Evolutionary conservation across 2,329 filamentous ascomycete genomes (phyloP).

Genomic region (Monilinia fructicola): DNA sequence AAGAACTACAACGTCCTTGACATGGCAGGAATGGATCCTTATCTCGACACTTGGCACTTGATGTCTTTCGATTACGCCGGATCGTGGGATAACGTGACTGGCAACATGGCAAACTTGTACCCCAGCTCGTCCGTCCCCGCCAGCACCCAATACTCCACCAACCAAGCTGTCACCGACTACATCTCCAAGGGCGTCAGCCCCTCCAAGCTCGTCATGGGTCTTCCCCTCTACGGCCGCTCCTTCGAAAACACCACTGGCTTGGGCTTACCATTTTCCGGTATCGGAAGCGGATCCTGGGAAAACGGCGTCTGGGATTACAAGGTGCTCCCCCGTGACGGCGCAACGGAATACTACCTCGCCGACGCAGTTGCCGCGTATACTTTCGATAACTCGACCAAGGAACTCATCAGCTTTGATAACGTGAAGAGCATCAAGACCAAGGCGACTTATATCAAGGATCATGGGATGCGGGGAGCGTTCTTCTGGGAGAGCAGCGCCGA

Average conservation of each 20-base stretch:
- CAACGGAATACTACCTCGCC: constrained; percentile 57
- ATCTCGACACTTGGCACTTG: constrained; percentile 57
- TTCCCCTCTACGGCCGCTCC: constrained; percentile 76
- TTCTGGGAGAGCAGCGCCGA: constrained; percentile 83
- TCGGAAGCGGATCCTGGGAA: constrained; percentile 71
- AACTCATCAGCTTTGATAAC: constrained; percentile 73
- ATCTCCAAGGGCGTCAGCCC: constrained; percentile 59
- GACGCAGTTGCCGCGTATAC: constrained; percentile 65
- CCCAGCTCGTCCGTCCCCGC: constrained; percentile 51
- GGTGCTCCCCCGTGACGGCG: constrained; percentile 62
- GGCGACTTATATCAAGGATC: constrained; percentile 60
- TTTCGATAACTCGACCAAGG: constrained; percentile 59
- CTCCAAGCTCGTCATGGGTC: constrained; percentile 70
- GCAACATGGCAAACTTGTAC: constrained; percentile 73
- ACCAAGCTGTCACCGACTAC: constrained; percentile 63
- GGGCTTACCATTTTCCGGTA: constrained; percentile 61
- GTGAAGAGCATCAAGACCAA: constrained; percentile 61
- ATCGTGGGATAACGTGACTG: constrained; percentile 61
- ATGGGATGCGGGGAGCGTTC: constrained; percentile 72
- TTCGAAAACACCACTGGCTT: constrained; percentile 67
- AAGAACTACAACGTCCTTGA: constrained; percentile 50
- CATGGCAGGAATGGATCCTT: constrained; percentile 47
- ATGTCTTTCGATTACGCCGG: constrained; percentile 76
- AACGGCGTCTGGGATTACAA: constrained; percentile 80
- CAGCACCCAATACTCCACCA: constrained; percentile 63